Base-by-base conservation (phyloP, 768 basidiomycete species). In the Naganishia friedmannii region DNA sequence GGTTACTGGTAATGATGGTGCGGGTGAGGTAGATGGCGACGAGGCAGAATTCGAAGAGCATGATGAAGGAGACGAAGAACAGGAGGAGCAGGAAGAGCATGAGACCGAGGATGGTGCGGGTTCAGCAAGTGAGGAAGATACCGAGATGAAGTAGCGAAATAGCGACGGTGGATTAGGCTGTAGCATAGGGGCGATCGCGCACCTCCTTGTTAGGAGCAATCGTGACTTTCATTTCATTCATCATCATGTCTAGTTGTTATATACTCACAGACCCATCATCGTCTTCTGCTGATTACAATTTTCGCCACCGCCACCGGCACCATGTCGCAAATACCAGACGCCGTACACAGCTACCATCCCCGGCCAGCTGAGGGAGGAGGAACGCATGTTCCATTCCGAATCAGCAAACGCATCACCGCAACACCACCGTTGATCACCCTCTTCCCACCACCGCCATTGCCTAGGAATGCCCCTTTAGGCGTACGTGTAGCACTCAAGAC, bases 321-420 rank as follows among this genome's bases (percentile, higher is more conserved):
- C 28, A 55, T 55, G 29, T 55, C 54, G 29, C 54, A 31, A 6
- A 17, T 26, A 15, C 9, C 17, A 26, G 19, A 55, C 19, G 15
- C 32, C 29, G 54, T 26, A 10, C 42, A 63, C 19, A 42, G 60
- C n/a, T 63, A 63, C 32, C 60, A 63, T 21, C 60, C 60, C 19
- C n/a, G 23, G 1, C 60, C 21, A 21, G 42, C 26, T 10, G n/a
- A n/a, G 60, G 39, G 39, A 45, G 34, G 23, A 45, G 23, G 4
- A 3, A 26, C 39, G 7, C 3, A 26, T 13, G 42, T 42, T 63
- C n/a, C 39, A 12, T 19, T 63, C 2, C 37, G 60, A 2, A 63
- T 63, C 60, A 45, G 42, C 39, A 63, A 45, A 63, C 60, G 60
- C 9, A 63, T 63, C 60, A 63, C 60, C n/a, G 60, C 60, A 2